A percentile compares a stretch with the other conserved stretches of the same genome.
Conservation (phyloP, 2,329 filamentous ascomycete genomes). For the Penicillium sp. region DNA sequence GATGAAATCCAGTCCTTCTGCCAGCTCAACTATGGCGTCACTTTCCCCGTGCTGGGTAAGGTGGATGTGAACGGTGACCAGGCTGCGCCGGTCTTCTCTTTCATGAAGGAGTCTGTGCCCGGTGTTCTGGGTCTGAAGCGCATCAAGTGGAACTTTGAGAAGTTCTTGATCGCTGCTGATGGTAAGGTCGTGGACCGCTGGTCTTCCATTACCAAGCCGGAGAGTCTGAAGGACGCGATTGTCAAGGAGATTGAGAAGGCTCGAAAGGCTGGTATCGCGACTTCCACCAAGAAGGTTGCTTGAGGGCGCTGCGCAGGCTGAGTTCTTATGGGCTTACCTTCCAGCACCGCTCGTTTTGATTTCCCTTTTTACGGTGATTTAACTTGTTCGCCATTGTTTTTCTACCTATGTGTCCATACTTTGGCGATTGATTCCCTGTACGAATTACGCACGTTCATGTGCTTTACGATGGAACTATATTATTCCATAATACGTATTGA, state of each 20-base stretch:
- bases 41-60: slow-evolving; percentile 89
- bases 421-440: slow-evolving; percentile 14
- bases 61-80: slow-evolving; percentile 88
- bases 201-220: slow-evolving; percentile 87
- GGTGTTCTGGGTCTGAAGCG: slow-evolving; percentile 85
- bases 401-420: slow-evolving; percentile 21
- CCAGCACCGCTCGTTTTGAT: not conserved
- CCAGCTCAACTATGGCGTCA: slow-evolving; percentile 91
- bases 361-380: slow-evolving; percentile 5
- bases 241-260: slow-evolving; percentile 70
- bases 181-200: slow-evolving; percentile 84
- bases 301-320: slow-evolving; percentile 18
- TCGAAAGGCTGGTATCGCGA: slow-evolving; percentile 43
- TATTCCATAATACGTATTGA: not conserved
- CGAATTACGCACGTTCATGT: slow-evolving; percentile 7
- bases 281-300: slow-evolving; percentile 26
- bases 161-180: slow-evolving; percentile 87
- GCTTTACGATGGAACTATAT: not conserved
- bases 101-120: slow-evolving; percentile 70
- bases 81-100: slow-evolving; percentile 79
- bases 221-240: slow-evolving; percentile 74
- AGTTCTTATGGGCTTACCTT: slow-evolving; percentile 2
- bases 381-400: not conserved
- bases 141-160: slow-evolving; percentile 99
- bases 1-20: slow-evolving; percentile 84